A percentile compares a stretch with the other conserved stretches of the same genome.
Conservation (phyloP, 768 basidiomycete species). For the Amyloporia xantha region DNA sequence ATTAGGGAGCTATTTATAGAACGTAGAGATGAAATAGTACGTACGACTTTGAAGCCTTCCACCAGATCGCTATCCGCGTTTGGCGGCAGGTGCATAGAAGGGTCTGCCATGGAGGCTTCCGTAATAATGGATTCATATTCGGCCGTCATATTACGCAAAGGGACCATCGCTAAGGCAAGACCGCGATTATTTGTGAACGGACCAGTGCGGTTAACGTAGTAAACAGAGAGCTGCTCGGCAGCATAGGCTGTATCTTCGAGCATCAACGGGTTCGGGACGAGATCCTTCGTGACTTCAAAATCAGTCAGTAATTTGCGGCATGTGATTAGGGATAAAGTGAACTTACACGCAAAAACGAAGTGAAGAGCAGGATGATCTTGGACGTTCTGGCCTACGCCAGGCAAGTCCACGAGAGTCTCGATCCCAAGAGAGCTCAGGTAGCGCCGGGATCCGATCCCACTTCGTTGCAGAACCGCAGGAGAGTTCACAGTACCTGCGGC, state of each 20-base stretch:
- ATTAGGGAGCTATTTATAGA: neutral
- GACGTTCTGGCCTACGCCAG: constrained; percentile 29
- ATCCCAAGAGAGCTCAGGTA: constrained; percentile 26
- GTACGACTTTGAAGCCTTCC: neutral
- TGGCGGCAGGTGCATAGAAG: neutral
- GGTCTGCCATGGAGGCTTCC: neutral
- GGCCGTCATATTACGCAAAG: neutral
- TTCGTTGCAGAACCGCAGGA: neutral
- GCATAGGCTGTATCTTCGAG: neutral
- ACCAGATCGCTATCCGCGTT: neutral
- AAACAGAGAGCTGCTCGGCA: constrained; percentile 1
- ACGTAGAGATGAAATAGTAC: neutral
- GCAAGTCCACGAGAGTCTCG: constrained; percentile 27
- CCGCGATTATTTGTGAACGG: neutral
- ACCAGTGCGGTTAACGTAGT: neutral
- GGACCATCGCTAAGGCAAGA: neutral
- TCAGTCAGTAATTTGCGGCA: neutral
- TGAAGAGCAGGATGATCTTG: constrained; percentile 5
- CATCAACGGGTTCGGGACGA: neutral
- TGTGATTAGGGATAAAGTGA: neutral
- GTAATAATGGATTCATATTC: neutral
- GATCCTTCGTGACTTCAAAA: neutral
- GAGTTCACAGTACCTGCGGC: neutral
- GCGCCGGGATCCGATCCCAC: constrained; percentile 32
- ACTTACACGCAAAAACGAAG: neutral